Conservation (phyloP, 2,329 filamentous ascomycete species). For the Alternaria arbusti region DNA sequence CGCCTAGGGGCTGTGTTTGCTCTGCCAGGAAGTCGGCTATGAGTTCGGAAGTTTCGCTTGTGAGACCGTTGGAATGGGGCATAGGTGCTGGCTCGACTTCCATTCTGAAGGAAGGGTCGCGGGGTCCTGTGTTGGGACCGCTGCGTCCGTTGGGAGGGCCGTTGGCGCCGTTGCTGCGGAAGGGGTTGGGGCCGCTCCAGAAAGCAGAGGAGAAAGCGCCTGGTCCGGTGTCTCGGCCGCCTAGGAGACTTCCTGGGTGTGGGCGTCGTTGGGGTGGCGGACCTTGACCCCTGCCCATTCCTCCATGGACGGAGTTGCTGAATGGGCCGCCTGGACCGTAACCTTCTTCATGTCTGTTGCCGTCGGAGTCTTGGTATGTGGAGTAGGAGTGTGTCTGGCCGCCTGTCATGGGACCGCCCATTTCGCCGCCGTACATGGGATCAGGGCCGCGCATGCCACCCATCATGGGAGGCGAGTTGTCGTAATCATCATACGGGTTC, state of each 20-base stretch:
- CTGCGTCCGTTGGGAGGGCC: not conserved
- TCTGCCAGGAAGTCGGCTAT: conserved; percentile 1
- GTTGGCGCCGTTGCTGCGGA: not conserved
- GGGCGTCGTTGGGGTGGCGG: not conserved
- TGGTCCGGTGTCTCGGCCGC: not conserved
- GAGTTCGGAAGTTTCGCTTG: not conserved
- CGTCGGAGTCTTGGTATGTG: not conserved
- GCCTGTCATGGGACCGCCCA: not conserved
- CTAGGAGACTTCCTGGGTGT: not conserved
- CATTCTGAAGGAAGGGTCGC: not conserved
- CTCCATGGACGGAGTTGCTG: not conserved
- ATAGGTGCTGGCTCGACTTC: not conserved
- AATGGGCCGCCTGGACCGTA: not conserved
- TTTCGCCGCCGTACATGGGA: not conserved
- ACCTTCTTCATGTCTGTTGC: not conserved
- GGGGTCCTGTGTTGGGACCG: not conserved
- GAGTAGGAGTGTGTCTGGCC: not conserved
- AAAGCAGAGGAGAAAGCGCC: not conserved
- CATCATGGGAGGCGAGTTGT: not conserved
- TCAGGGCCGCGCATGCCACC: not conserved
- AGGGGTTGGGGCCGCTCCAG: not conserved
- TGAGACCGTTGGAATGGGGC: not conserved
- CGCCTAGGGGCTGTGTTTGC: conserved; percentile 1
- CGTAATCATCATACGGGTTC: not conserved
- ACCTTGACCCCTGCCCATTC: not conserved